Conservation (phyloP, 2,329 filamentous ascomycete genomes). For the Fusarium liriodendri region DNA sequence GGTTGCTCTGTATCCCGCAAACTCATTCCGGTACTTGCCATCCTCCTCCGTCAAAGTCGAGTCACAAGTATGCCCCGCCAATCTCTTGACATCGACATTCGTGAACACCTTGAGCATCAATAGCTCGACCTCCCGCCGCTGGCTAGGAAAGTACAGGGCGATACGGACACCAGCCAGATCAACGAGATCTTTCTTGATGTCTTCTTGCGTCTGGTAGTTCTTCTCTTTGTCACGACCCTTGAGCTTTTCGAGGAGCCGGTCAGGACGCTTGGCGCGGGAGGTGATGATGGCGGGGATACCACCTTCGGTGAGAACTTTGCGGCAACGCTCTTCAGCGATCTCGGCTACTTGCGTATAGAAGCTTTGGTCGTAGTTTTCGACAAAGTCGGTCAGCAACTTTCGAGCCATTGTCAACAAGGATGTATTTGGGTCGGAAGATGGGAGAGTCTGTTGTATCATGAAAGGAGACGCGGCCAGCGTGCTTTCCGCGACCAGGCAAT, state of each 20-base stretch:
- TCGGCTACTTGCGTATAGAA: background rate
- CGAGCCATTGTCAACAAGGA: background rate
- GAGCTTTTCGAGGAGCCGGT: background rate
- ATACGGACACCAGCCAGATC: conserved; percentile 7
- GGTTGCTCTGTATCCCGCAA: background rate
- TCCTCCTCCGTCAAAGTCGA: background rate
- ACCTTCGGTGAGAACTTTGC: background rate
- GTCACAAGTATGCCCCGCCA: background rate
- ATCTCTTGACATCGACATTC: background rate
- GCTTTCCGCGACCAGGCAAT: background rate
- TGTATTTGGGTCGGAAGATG: background rate
- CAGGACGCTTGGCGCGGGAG: conserved; percentile 1
- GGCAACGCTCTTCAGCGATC: background rate
- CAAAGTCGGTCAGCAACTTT: background rate
- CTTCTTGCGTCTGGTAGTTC: background rate
- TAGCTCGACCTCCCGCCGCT: background rate
- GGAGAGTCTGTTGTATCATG: background rate
- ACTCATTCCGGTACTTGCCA: background rate
- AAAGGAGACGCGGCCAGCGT: background rate
- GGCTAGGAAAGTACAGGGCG: conserved; percentile 13
- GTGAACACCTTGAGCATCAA: background rate
- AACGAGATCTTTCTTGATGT: background rate
- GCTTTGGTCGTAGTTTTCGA: background rate
- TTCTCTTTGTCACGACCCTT: background rate
- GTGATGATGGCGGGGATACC: conserved; percentile 10